These are phyloP conservation scores for Emergomyces africanus DNA, from an alignment of 2,329 filamentous ascomycete genomes.

Conservation along the genomic window DNA sequence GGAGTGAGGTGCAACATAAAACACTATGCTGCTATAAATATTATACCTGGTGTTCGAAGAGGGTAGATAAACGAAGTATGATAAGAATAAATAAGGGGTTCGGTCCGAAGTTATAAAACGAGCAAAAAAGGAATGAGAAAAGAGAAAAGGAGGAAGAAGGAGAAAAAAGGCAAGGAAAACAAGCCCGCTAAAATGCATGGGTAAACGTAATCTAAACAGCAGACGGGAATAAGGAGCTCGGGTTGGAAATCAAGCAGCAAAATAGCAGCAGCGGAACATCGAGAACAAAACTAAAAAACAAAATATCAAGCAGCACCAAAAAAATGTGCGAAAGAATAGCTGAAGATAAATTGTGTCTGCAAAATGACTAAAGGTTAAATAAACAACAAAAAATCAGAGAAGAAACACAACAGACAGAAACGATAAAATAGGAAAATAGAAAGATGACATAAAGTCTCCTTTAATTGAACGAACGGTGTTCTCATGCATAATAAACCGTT, in stretches of 20 bases:
- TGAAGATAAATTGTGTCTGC: neutral
- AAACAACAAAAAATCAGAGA: conserved; percentile 4
- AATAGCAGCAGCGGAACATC: neutral
- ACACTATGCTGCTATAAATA: neutral
- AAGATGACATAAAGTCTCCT: neutral
- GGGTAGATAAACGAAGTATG: conserved; percentile 6
- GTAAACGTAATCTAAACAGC: neutral
- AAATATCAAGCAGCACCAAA: neutral
- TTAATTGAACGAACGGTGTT: neutral
- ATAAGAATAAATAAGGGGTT: neutral
- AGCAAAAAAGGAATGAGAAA: conserved; percentile 5
- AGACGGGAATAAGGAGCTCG: neutral
- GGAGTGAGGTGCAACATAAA: neutral
- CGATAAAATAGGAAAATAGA: too few species aligned
- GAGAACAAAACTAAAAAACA: neutral
- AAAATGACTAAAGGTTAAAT: neutral
- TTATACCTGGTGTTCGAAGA: conserved; percentile 3
- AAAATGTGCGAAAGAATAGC: neutral
- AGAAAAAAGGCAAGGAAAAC: conserved; percentile 4
- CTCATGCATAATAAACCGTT: conserved; percentile 45
- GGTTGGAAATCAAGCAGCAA: neutral
- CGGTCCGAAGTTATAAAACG: neutral
- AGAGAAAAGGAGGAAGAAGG: neutral
- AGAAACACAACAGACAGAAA: neutral
- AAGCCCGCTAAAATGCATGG: conserved; percentile 1